Evolutionary conservation across 345 rosid species (phyloP), one percentile per base, ranked within the genome.

Genomic region (Psidium friedrichsthalianum): DNA sequence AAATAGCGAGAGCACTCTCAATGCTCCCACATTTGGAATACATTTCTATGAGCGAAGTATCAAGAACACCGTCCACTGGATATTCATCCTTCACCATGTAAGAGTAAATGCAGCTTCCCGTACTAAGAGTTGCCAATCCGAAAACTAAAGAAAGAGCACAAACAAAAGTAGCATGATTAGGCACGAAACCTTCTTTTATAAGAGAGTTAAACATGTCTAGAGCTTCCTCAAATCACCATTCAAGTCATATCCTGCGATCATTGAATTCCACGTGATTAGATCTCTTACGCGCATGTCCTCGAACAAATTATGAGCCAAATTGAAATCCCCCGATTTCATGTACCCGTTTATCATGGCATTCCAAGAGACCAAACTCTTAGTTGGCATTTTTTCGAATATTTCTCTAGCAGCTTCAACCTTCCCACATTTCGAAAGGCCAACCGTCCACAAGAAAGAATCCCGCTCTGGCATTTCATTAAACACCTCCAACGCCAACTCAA

Each of bases 1-100:
- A 94, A 56, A 87, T 82, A 6, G 85, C n/a, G 59, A 89, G 27
- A 22, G 98, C 94, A 89, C 87, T 88, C 69, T 86, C 90, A 18
- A 93, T 90, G 87, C 91, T 88, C 86, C 96, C 96, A 85, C 98
- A 93, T 83, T 88, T 94, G 83, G 96, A 92, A 85, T 93, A 94
- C 96, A 94, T 93, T 84, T 93, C 93, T 21, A 94, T 91, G 81
- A 94, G 86, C 83, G 90, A 88, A 56, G 95, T 94, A 56, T 92
- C 92, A 22, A 91, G 78, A 16, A 93, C 93, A 56, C 92, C 91
- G 83, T 91, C 94, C 6, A 91, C 82, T 64, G 76, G 84, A 61
- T 84, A 80, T n/a, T 89, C 90, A 24, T 87, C 90, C 88, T 93
- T 93, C 57, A 89, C 22, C 16, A 93, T 88, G 84, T 90, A 92